A percentile compares a stretch with the other conserved stretches of the same genome.
Evolutionary conservation across 2,329 filamentous ascomycete genomes (phyloP).

Genomic region (Neoscytalidium dimidiatum): DNA sequence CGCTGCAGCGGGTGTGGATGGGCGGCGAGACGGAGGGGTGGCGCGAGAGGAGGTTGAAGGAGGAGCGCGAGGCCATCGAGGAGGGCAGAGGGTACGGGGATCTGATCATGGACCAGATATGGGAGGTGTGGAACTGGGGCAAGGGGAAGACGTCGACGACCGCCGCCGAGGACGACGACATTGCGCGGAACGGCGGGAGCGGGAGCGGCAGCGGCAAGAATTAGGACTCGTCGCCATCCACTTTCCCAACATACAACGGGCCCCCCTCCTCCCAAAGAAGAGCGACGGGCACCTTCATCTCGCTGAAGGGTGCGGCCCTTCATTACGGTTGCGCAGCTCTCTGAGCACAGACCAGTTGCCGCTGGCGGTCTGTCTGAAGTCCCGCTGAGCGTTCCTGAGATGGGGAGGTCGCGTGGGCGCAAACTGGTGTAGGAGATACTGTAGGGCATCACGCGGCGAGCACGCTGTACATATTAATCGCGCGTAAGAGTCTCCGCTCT

Average conservation of each 20-base stretch:
- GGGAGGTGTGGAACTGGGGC: slow-evolving; percentile 51
- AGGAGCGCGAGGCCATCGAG: slow-evolving; percentile 44
- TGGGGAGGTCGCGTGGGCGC: neutral
- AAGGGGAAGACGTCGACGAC: slow-evolving; percentile 38
- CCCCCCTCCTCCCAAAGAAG: no score
- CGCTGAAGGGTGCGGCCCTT: neutral
- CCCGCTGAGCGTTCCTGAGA: neutral
- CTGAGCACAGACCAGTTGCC: neutral
- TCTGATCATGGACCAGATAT: slow-evolving; percentile 49
- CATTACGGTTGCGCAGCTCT: slow-evolving; percentile 5
- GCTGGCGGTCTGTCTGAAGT: neutral
- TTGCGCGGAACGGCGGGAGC: no score
- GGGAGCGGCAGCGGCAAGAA: neutral
- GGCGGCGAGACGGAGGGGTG: slow-evolving; percentile 47
- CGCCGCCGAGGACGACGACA: slow-evolving; percentile 29
- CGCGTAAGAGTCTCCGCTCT: slow-evolving; percentile 11
- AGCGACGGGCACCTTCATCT: no score
- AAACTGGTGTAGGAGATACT: neutral
- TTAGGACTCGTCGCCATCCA: slow-evolving; percentile 10
- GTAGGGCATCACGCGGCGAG: neutral
- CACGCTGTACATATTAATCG: slow-evolving; percentile 10
- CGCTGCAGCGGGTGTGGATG: slow-evolving; percentile 42
- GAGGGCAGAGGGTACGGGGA: slow-evolving; percentile 44
- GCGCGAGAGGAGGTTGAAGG: slow-evolving; percentile 46
- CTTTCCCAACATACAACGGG: neutral